Conservation (phyloP, 1,139 yeast genomes). For the Taphrina sp. region DNA sequence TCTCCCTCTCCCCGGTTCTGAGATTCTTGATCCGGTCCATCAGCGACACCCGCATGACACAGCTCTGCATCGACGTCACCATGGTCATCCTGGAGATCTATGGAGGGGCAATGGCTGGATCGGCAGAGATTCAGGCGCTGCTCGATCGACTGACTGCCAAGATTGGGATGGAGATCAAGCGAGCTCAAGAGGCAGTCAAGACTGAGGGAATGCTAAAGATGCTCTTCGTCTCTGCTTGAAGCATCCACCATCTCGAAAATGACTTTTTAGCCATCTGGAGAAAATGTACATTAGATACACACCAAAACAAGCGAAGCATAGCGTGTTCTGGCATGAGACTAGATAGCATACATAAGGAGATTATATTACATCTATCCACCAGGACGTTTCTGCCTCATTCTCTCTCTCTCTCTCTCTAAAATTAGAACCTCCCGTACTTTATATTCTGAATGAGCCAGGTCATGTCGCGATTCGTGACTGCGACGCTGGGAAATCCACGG, state of each 20-base stretch:
- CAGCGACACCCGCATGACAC: constrained; percentile 75
- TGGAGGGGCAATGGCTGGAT: constrained; percentile 50
- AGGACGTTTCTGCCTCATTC: no score
- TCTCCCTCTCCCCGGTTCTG: constrained; percentile 75
- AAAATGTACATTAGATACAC: no score
- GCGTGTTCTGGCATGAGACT: no score
- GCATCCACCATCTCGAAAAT: neutral
- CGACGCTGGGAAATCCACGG: constrained; percentile 20
- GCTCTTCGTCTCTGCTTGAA: constrained; percentile 46
- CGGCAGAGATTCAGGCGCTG: constrained; percentile 77
- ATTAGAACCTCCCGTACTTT: constrained; percentile 2
- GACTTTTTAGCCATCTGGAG: neutral
- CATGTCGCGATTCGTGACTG: constrained; percentile 19
- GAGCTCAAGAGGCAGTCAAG: constrained; percentile 83
- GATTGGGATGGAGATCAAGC: constrained; percentile 65
- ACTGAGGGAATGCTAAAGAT: constrained; percentile 92
- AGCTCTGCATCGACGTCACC: constrained; percentile 76
- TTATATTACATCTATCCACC: no score
- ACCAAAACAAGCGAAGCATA: no score
- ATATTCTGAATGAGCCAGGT: constrained; percentile 16
- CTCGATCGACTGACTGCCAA: constrained; percentile 59
- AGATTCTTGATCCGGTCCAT: constrained; percentile 75
- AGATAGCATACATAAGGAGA: no score
- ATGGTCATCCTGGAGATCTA: constrained; percentile 54
- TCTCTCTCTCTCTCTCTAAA: neutral